Conservation (phyloP, 768 basidiomycete species). For the Boletus speciosus region DNA sequence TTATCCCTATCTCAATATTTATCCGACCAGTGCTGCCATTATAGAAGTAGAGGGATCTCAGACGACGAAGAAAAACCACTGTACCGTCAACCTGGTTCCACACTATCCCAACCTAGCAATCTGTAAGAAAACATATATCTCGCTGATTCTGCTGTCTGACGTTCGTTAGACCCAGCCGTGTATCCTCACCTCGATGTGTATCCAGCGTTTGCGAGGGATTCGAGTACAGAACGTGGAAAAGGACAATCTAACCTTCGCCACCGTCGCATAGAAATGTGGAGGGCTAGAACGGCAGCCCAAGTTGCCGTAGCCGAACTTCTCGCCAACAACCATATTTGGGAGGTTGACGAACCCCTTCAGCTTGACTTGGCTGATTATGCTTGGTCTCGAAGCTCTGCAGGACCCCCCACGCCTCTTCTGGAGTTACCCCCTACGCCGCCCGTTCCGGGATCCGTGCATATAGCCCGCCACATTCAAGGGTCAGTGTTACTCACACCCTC, state of each 20-base stretch:
- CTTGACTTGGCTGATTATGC: conserved; percentile 62
- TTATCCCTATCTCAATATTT: conserved; percentile 43
- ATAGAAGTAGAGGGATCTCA: not conserved
- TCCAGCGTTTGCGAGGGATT: conserved; percentile 3
- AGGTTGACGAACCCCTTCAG: conserved; percentile 35
- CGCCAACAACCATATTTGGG: conserved; percentile 18
- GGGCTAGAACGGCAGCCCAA: conserved; percentile 18
- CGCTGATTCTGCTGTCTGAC: conserved; percentile 1
- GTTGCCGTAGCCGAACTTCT: conserved; percentile 17
- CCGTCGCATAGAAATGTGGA: conserved; percentile 17
- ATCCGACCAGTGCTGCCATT: conserved; percentile 23
- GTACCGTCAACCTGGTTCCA: conserved; percentile 6
- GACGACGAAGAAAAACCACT: not conserved
- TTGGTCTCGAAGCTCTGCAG: conserved; percentile 68
- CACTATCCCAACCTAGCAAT: conserved; percentile 36
- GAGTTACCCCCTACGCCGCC: conserved; percentile 38
- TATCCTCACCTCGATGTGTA: conserved; percentile 25
- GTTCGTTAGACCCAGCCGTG: conserved; percentile 17
- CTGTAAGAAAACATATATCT: conserved; percentile 26
- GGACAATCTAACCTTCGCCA: conserved; percentile 3
- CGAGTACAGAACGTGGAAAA: not conserved
- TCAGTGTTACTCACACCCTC: conserved; percentile 51
- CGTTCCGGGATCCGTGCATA: conserved; percentile 50
- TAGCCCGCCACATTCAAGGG: conserved; percentile 51
- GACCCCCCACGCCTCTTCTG: conserved; percentile 50